Conservation (phyloP, 23 red algal species). For the Pyropia haitanensis region DNA sequence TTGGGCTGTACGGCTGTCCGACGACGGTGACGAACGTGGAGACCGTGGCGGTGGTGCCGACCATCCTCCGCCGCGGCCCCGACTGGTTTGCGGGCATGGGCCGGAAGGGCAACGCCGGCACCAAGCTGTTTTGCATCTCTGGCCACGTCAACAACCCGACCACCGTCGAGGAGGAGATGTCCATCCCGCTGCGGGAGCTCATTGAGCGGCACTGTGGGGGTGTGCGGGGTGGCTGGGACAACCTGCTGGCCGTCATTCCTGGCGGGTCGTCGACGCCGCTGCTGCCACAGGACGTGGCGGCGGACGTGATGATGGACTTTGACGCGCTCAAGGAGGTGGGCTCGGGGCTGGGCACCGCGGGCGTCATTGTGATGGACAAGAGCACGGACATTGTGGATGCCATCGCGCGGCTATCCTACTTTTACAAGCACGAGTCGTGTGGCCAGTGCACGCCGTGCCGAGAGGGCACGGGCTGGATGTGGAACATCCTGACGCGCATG, state of each 20-base stretch:
- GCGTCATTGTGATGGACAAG: slow-evolving; percentile 99
- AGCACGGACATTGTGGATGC: slow-evolving; percentile 91
- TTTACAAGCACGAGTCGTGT: slow-evolving; percentile 99
- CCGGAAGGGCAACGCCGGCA: slow-evolving; percentile 87
- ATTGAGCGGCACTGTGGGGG: slow-evolving; percentile 92
- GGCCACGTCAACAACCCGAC: slow-evolving; percentile 97
- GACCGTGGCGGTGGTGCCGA: slow-evolving; percentile 92
- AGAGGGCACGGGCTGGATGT: slow-evolving; percentile 97
- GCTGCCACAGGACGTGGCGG: slow-evolving; percentile 69
- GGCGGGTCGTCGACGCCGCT: slow-evolving; percentile 88
- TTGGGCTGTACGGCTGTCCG: slow-evolving; percentile 98
- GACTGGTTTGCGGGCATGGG: slow-evolving; percentile 93
- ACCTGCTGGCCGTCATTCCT: slow-evolving; percentile 95
- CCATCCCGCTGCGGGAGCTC: slow-evolving; percentile 80
- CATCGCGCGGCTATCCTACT: slow-evolving; percentile 85
- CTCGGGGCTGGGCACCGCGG: slow-evolving; percentile 87
- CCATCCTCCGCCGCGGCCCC: slow-evolving; percentile 84
- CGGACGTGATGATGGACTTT: slow-evolving; percentile 99
- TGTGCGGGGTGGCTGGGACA: slow-evolving; percentile 97
- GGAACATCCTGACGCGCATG: slow-evolving; percentile 87
- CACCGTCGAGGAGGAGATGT: slow-evolving; percentile 98
- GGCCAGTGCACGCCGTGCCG: slow-evolving; percentile 98
- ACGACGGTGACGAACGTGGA: slow-evolving; percentile 97
- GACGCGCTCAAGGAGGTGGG: slow-evolving; percentile 92
- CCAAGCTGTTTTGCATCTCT: slow-evolving; percentile 94